Evolutionary conservation across 2,329 filamentous ascomycete genomes (phyloP), one percentile per base, ranked within the genome.

Genomic region (Diaporthe humulicola): DNA sequence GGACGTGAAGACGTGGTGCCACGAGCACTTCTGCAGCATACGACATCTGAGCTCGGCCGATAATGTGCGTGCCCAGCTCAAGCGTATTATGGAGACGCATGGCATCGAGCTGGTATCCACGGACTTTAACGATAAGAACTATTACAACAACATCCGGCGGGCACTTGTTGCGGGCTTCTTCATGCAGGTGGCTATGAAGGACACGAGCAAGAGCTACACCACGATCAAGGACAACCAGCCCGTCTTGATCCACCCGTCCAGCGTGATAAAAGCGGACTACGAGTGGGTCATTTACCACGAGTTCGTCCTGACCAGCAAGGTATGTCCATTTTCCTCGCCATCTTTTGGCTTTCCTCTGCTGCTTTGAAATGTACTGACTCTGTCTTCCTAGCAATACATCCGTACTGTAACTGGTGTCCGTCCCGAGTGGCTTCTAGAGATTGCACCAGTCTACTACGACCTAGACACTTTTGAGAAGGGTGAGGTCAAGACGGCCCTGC

Each of bases 201-300:
- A 98, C 81, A 93, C 91, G 40, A 94, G 94, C 81, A 98, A 98
- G 88, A 91, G 94, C 56, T 99, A 99, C 86, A 92, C 93, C 77
- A 99, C 97, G 1, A 93, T 99, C 83, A 99, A 98, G 87, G 97
- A 99, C 82, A 94, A 98, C 81, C 96, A 98, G 86, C 93, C 91
- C 61, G 97, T 99, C 60, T 89, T 98, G 79, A 90, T 99, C 75
- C 97, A 99, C 85, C 97, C 97, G 2, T 97, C 94, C 78, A 98
- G 96, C 0, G 96, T 98, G 42, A 88, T 99, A 30, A 91, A 92
- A 69, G 93, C 95, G 74, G 96, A 98, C 75, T 95, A 93, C 79
- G 97, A 99, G 79, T 99, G 97, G 97, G 95, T 99, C 36, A 87
- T 99, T 36, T 99, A 99, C 86, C 98, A 98, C 81, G 97, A 99